phyloP scores from a whole-genome alignment of 177 flowering plant genomes.

The Vitis hybrid region DNA sequence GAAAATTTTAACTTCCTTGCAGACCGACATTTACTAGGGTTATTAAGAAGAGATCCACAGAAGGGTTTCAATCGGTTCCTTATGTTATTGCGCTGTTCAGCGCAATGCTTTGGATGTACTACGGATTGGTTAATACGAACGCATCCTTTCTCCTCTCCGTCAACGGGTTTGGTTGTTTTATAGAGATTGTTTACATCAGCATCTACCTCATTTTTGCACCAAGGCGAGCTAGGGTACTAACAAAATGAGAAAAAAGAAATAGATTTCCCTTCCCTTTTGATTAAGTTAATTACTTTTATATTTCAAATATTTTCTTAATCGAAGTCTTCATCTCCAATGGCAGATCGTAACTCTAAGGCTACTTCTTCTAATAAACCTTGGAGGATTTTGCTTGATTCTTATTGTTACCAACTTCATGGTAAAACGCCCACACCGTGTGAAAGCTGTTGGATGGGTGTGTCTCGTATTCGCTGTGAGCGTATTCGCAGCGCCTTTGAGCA shows the following conservation, averaged over 20 bases:
- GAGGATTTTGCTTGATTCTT: neutral
- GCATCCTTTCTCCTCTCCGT: neutral
- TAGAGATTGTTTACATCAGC: constrained; percentile 2
- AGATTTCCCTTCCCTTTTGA: too few relatives aligned
- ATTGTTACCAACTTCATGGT: neutral
- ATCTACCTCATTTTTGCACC: constrained; percentile 5
- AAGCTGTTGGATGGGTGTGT: constrained; percentile 8
- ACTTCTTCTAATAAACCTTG: neutral
- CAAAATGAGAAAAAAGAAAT: neutral
- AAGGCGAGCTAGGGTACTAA: constrained; percentile 5
- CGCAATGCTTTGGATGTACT: constrained; percentile 18
- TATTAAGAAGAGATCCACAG: constrained; percentile 15
- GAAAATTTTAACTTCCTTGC: neutral
- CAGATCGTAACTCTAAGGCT: neutral
- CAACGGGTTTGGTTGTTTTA: neutral
- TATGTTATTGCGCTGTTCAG: constrained; percentile 20
- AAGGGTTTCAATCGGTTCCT: constrained; percentile 25
- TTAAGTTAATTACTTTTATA: too few relatives aligned
- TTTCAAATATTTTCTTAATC: too few relatives aligned
- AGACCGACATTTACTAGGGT: constrained; percentile 24
- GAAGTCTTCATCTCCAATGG: too few relatives aligned
- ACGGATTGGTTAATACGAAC: constrained; percentile 5
- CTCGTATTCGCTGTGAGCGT: neutral
- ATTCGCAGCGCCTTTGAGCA: neutral
- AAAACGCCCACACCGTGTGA: neutral